Conservation (phyloP, 2,329 filamentous ascomycete species). For the Domatiomyces catenatus region DNA sequence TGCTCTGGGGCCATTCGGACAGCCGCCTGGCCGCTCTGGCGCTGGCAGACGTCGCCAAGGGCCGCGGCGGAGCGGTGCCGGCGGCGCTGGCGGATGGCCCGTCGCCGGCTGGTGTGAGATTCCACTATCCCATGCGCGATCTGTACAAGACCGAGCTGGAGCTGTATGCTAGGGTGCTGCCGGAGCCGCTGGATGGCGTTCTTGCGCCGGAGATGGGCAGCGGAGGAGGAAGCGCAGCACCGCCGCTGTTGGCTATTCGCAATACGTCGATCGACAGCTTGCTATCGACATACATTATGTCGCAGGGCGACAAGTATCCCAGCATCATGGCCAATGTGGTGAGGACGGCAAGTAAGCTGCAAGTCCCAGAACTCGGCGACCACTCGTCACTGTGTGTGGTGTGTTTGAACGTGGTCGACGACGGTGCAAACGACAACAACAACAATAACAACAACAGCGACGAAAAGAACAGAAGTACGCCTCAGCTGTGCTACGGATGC, state of each 20-base stretch:
- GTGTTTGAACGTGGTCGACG: slow-evolving; percentile 21
- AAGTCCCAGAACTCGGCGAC: slow-evolving; percentile 19
- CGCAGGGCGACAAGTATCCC: slow-evolving; percentile 71
- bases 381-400: slow-evolving; percentile 55
- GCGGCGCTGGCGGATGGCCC: slow-evolving; percentile 67
- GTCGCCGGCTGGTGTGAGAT: slow-evolving; percentile 37
- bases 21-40: slow-evolving; percentile 76
- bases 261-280: slow-evolving; percentile 61
- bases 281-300: slow-evolving; percentile 75
- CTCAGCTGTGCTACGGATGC: slow-evolving; percentile 28
- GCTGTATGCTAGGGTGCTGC: slow-evolving; percentile 42
- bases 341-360: slow-evolving; percentile 70
- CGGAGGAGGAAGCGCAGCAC: slow-evolving; percentile 22
- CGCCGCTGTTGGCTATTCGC: slow-evolving; percentile 16
- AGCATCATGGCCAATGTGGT: slow-evolving; percentile 93
- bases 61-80: slow-evolving; percentile 67
- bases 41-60: slow-evolving; percentile 78
- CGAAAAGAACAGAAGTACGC: slow-evolving; percentile 31
- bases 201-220: slow-evolving; percentile 8
- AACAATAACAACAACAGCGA: not conserved
- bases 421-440: not conserved
- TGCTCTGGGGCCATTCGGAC: slow-evolving; percentile 75
- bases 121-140: slow-evolving; percentile 75
- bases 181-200: not conserved
- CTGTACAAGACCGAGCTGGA: slow-evolving; percentile 66